Evolutionary conservation across 2,329 filamentous ascomycete species (phyloP).

Genomic region (Thermoascus crustaceus): DNA sequence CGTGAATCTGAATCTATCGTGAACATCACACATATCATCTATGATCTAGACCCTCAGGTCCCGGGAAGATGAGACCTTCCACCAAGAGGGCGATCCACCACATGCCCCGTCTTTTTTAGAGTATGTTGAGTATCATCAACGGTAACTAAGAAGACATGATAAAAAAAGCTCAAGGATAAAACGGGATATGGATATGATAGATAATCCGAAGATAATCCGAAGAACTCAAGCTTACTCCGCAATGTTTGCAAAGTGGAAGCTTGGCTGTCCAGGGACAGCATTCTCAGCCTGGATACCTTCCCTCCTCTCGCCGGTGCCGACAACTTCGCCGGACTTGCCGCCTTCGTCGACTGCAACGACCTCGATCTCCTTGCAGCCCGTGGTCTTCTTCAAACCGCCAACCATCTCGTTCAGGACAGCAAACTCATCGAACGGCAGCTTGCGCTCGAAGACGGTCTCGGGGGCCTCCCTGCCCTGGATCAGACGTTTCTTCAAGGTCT

Average conservation of each 20-base stretch:
- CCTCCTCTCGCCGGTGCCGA: conserved; percentile 45
- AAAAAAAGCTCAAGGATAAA: no score
- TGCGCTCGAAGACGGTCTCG: conserved; percentile 67
- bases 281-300: conserved; percentile 58
- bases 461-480: conserved; percentile 57
- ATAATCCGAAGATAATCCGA: no score
- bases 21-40: no score
- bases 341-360: conserved; percentile 61
- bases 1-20: no score
- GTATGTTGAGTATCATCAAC: no score
- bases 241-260: conserved; percentile 79
- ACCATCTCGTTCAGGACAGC: conserved; percentile 70
- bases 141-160: no score
- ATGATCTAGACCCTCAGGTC: no score
- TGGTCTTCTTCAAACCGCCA: conserved; percentile 66
- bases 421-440: conserved; percentile 79
- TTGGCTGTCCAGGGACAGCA: conserved; percentile 74
- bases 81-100: no score
- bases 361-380: conserved; percentile 62
- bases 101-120: no score
- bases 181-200: no score
- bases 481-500: conserved; percentile 75
- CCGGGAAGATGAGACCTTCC: no score
- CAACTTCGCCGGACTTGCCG: conserved; percentile 40
- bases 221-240: conserved; percentile 27